Conservation (phyloP, 768 basidiomycete species). For the Hericium rajendrae region DNA sequence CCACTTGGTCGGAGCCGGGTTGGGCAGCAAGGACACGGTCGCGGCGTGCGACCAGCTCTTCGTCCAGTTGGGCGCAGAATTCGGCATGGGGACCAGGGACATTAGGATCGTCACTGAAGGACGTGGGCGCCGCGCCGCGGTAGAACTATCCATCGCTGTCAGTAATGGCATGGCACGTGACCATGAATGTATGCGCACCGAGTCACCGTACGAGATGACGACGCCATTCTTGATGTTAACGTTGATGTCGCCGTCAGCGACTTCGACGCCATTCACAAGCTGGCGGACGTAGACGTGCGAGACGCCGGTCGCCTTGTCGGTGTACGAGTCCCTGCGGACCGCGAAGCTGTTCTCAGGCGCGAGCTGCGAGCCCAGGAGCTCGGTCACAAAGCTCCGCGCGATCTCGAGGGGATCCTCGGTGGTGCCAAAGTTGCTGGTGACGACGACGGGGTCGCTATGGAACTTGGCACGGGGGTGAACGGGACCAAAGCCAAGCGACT, state of each 20-base stretch:
- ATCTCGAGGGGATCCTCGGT: conserved; percentile 45
- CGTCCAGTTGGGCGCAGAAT: conserved; percentile 38
- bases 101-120: conserved; percentile 19
- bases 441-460: conserved; percentile 35
- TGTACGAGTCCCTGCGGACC: conserved; percentile 79
- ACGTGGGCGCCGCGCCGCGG: conserved; percentile 42
- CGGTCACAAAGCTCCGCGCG: conserved; percentile 51
- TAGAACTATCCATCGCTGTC: conserved; percentile 57
- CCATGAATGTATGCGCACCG: conserved; percentile 36
- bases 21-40: conserved; percentile 21
- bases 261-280: conserved; percentile 75
- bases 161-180: not conserved
- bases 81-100: conserved; percentile 35
- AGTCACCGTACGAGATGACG: conserved; percentile 81
- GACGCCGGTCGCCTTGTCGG: conserved; percentile 76
- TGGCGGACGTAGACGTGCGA: conserved; percentile 87
- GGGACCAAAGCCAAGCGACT: conserved; percentile 88
- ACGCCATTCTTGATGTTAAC: conserved; percentile 81
- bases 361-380: conserved; percentile 33
- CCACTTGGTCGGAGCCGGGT: conserved; percentile 28
- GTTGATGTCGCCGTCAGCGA: conserved; percentile 87
- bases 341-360: conserved; percentile 33
- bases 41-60: conserved; percentile 26
- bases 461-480: conserved; percentile 65
- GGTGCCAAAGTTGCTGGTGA: conserved; percentile 10